Conservation (phyloP, 495 filamentous ascomycete genomes). For the Penicillium antarcticum region DNA sequence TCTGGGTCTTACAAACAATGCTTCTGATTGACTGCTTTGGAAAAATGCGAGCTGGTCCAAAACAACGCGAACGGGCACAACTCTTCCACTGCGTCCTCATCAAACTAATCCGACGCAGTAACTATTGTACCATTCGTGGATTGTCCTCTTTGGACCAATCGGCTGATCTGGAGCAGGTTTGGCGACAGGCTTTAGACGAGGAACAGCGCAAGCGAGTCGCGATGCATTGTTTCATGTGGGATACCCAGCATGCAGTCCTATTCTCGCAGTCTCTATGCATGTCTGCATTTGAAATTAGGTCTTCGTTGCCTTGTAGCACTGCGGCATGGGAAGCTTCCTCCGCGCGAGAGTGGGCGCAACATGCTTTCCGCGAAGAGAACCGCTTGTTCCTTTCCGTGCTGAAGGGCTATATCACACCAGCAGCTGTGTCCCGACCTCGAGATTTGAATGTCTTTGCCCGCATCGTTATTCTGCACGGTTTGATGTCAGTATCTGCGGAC, state of each 20-base stretch:
- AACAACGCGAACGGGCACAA: slow-evolving; percentile 53
- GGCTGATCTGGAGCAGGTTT: slow-evolving; percentile 35
- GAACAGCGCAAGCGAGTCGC: slow-evolving; percentile 54
- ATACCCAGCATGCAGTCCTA: slow-evolving; percentile 53
- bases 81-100: slow-evolving; percentile 57
- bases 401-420: slow-evolving; percentile 49
- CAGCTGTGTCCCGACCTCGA: slow-evolving; percentile 23
- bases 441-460: slow-evolving; percentile 47
- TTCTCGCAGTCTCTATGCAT: slow-evolving; percentile 58
- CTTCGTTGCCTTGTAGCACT: slow-evolving; percentile 44
- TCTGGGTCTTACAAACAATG: slow-evolving; percentile 55
- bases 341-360: slow-evolving; percentile 42
- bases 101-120: slow-evolving; percentile 54
- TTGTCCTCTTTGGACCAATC: slow-evolving; percentile 20
- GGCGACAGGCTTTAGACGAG: slow-evolving; percentile 46
- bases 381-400: slow-evolving; percentile 42
- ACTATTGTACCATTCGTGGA: slow-evolving; percentile 44
- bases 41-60: slow-evolving; percentile 52
- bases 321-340: slow-evolving; percentile 49
- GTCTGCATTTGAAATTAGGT: slow-evolving; percentile 54
- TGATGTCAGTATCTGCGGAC: slow-evolving; percentile 56
- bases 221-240: slow-evolving; percentile 59
- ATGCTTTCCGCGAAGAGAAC: slow-evolving; percentile 25
- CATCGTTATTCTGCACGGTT: slow-evolving; percentile 48
- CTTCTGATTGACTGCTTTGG: slow-evolving; percentile 59